A percentile compares a stretch with the other conserved stretches of the same genome.
Conservation (phyloP, 139 green algal species). For the Edaphochlamys debaryana region DNA sequence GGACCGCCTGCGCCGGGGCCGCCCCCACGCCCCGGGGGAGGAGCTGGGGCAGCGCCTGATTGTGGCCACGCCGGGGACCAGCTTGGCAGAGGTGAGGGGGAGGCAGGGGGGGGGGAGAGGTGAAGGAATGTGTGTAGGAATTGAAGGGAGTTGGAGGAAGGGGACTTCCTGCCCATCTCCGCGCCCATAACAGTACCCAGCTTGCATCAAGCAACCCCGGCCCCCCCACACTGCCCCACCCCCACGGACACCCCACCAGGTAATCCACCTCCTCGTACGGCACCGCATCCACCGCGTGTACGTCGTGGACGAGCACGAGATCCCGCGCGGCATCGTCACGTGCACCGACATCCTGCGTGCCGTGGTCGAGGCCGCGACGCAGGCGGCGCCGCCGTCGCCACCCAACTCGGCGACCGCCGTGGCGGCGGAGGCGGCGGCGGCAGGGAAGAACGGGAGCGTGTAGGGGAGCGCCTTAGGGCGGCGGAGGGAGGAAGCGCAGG, state of each 20-base stretch:
- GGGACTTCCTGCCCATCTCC: neutral
- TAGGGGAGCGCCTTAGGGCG: no score
- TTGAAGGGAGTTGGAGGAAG: no score
- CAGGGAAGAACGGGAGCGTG: no score
- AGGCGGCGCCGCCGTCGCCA: neutral
- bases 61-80: conserved; percentile 50
- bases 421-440: no score
- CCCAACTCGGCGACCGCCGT: neutral
- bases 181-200: no score
- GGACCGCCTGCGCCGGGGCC: conserved; percentile 38
- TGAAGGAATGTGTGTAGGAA: no score
- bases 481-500: no score
- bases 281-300: conserved; percentile 83
- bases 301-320: conserved; percentile 63
- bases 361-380: conserved; percentile 25
- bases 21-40: conserved; percentile 57
- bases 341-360: conserved; percentile 78
- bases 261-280: conserved; percentile 71
- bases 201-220: no score
- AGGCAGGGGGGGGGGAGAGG: neutral
- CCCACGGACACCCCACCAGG: conserved; percentile 36
- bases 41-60: conserved; percentile 77
- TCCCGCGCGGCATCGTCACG: conserved; percentile 76
- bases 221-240: no score
- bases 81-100: conserved; percentile 39